A percentile compares a stretch with the other conserved stretches of the same genome.
phyloP scores from a whole-genome alignment of 2,329 filamentous ascomycete species.

The Apiospora malaysiana region DNA sequence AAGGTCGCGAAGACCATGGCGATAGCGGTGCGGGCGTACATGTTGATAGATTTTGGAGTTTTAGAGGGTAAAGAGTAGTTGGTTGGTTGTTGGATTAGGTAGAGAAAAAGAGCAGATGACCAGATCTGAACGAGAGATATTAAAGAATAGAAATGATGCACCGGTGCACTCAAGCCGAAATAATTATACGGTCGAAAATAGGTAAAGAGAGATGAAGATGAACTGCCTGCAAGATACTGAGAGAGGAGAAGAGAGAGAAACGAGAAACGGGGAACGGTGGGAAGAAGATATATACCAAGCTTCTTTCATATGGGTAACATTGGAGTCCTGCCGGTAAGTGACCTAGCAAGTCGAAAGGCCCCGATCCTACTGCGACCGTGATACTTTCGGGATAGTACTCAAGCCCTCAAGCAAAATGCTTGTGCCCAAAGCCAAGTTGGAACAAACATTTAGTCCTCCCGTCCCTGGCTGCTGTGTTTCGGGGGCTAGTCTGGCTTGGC shows the following conservation, averaged over 20 bases:
- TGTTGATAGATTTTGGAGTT: slow-evolving; percentile 23
- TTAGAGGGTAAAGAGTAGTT: background rate
- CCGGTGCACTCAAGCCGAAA: slow-evolving; percentile 32
- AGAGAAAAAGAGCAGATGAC: slow-evolving; percentile 28
- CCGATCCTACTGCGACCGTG: background rate
- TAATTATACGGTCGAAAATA: slow-evolving; percentile 25
- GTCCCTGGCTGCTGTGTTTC: background rate
- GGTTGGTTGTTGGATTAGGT: slow-evolving; percentile 9
- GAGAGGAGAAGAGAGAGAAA: slow-evolving; percentile 20
- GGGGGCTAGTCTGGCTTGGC: slow-evolving; percentile 32
- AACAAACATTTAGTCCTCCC: slow-evolving; percentile 20
- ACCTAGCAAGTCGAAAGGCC: slow-evolving; percentile 23
- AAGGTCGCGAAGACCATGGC: slow-evolving; percentile 38
- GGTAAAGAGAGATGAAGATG: slow-evolving; percentile 26
- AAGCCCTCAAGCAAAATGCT: background rate
- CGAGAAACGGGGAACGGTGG: background rate
- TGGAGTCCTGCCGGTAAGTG: slow-evolving; percentile 22
- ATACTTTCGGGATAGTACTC: slow-evolving; percentile 7
- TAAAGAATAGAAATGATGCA: slow-evolving; percentile 30
- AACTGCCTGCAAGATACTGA: slow-evolving; percentile 25
- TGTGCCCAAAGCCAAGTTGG: slow-evolving; percentile 20
- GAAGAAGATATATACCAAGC: slow-evolving; percentile 20
- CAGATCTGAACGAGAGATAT: slow-evolving; percentile 25
- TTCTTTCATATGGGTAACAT: slow-evolving; percentile 12
- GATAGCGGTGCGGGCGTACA: slow-evolving; percentile 35